A percentile compares a stretch with the other conserved stretches of the same genome.
These are phyloP conservation scores for Ceratocystis albifundus DNA, from an alignment of 2,329 filamentous ascomycete species.

Conservation along the genomic window DNA sequence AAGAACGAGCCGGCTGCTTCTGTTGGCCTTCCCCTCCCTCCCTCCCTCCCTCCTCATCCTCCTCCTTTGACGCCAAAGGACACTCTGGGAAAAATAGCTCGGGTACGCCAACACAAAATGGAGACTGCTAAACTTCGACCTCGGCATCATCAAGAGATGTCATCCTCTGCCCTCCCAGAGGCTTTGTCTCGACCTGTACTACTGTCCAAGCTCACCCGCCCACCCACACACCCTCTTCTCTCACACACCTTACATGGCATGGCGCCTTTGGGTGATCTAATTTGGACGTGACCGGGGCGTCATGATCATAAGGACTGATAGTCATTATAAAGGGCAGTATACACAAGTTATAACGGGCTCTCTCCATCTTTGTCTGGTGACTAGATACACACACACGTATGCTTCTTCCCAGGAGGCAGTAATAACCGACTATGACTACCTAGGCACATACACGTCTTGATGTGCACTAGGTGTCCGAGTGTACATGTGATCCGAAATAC, in stretches of 20 bases:
- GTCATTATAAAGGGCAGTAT: background rate
- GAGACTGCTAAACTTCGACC: background rate
- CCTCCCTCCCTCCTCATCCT: too few species aligned
- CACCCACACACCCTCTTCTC: too few species aligned
- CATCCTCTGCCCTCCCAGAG: background rate
- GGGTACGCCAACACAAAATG: too few species aligned
- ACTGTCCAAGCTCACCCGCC: background rate
- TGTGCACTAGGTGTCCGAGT: too few species aligned
- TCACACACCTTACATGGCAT: too few species aligned
- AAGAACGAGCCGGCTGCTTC: too few species aligned
- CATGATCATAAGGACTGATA: background rate
- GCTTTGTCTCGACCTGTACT: background rate
- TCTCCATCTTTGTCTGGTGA: background rate
- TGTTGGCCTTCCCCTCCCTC: too few species aligned
- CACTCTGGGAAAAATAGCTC: too few species aligned
- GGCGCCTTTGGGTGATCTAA: background rate
- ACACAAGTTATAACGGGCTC: background rate
- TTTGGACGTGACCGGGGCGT: background rate
- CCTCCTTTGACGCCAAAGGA: too few species aligned
- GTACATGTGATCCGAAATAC: too few species aligned
- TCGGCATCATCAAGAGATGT: too few species aligned
- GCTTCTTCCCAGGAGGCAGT: background rate
- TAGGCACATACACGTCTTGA: background rate
- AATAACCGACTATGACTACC: background rate
- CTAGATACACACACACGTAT: background rate